Evolutionary conservation across 176 grass and related monocot genomes (phyloP), one percentile per base, ranked within the genome.

Genomic region (Alloteropsis semialata): DNA sequence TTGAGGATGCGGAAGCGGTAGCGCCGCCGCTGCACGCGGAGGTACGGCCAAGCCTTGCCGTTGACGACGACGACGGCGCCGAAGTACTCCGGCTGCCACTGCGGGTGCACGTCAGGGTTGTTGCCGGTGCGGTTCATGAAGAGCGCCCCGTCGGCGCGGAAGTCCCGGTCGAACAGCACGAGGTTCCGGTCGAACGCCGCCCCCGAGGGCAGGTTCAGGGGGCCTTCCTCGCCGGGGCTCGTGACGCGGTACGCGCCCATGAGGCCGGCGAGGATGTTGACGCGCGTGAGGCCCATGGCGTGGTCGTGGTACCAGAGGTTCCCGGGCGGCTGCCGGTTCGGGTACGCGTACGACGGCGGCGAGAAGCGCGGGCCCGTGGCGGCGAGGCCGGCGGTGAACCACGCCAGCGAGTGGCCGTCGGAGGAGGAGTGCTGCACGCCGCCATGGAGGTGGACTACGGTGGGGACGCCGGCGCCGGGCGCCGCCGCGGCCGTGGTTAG

Each of bases 41-140:
- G 91, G 76, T 38, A 89, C 2, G 91, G 94, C 91, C 94, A 97
- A 1, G 91, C 94, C 86, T 91, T 93, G 58, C 91, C 94, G 66
- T 93, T 93, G 48, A 76, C 91, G 18, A 83, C 27, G 33, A 97
- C 34, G 44, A 78, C 88, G 29, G 48, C 0, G 45, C 93, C 94
- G 71, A 97, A 97, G 84, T 91, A 97, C 84, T 97, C 94, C 13
- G 94, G 94, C 82, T 92, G 91, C 94, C 94, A 97, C 80, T 96
- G 85, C 51, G 94, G 94, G 64, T 97, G 94, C 56, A 93, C 82
- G 8, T 13, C 12, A 3, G 83, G 91, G 74, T 93, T 91, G 75
- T 97, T 85, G 4, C 94, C 94, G 0, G 91, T 93, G 74, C 28
- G 22, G 84, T 97, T 97, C 86, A 97, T 85, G 84, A 87, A 97